Percentiles rank a stretch among this genome's conserved stretches.
Conservation (phyloP, 2,329 filamentous ascomycete species). For the Fusarium dlaminii region DNA sequence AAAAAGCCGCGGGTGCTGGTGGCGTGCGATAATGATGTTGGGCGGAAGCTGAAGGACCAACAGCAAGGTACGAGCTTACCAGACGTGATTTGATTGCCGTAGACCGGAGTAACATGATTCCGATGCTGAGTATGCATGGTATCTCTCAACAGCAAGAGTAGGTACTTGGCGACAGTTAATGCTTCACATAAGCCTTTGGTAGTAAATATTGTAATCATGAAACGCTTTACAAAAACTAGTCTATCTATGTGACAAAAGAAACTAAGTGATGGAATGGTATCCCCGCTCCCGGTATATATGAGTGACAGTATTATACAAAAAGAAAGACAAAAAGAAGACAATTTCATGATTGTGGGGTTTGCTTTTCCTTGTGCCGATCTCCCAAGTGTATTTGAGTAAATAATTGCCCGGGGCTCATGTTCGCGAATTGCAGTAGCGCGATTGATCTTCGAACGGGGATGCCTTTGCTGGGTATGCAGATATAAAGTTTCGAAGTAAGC, state of each 20-base stretch:
- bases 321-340: fast-evolving
- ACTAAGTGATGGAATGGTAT: background rate
- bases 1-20: too few species aligned
- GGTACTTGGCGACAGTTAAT: fast-evolving
- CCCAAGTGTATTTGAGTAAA: background rate
- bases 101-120: background rate
- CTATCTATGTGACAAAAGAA: background rate
- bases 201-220: background rate
- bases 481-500: background rate
- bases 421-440: slow-evolving; percentile 14
- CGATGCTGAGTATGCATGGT: too few species aligned
- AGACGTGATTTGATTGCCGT: too few species aligned
- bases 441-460: background rate
- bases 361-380: background rate
- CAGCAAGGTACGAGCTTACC: too few species aligned
- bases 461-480: slow-evolving; percentile 1
- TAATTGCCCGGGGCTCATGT: background rate
- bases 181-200: fast-evolving
- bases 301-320: background rate
- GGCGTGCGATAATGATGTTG: too few species aligned
- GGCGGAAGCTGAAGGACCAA: too few species aligned
- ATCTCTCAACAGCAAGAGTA: too few species aligned
- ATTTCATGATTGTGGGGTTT: background rate
- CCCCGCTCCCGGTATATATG: background rate
- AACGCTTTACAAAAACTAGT: background rate